Evolutionary conservation across 2,329 filamentous ascomycete genomes (phyloP).

Genomic region (Beauveria rudraprayagi): DNA sequence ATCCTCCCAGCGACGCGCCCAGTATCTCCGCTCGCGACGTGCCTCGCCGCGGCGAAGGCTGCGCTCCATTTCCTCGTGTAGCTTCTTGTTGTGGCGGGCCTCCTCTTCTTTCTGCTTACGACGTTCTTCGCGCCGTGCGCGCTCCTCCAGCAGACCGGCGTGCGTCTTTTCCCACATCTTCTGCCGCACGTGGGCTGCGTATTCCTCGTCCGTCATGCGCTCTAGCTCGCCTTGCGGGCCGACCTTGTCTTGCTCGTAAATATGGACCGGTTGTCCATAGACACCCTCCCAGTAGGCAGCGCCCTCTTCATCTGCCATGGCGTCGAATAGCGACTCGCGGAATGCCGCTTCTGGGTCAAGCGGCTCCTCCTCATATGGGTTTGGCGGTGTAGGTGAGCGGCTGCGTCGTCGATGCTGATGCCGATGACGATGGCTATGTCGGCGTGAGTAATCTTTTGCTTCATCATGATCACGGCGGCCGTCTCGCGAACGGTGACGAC

Average conservation of each 20-base stretch:
- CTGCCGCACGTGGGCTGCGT: constrained; percentile 72
- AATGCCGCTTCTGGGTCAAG: constrained; percentile 71
- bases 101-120: constrained; percentile 42
- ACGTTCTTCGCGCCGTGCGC: constrained; percentile 51
- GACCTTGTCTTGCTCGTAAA: constrained; percentile 49
- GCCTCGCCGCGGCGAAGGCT: constrained; percentile 61
- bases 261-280: constrained; percentile 92
- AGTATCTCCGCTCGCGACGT: constrained; percentile 46
- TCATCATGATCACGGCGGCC: constrained; percentile 7
- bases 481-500: constrained; percentile 15
- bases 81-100: constrained; percentile 38
- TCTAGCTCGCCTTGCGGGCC: constrained; percentile 55
- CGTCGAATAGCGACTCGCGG: constrained; percentile 90
- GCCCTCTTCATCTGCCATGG: constrained; percentile 92
- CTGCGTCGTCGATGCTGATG: constrained; percentile 21
- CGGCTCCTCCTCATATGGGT: constrained; percentile 37
- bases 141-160: constrained; percentile 72
- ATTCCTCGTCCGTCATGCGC: constrained; percentile 87
- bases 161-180: constrained; percentile 97
- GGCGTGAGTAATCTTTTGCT: constrained; percentile 14
- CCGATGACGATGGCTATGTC: constrained; percentile 20
- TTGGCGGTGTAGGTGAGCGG: constrained; percentile 37
- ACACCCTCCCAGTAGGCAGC: constrained; percentile 91
- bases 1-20: constrained; percentile 52
- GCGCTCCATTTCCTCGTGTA: constrained; percentile 59